Conservation (phyloP, 2,329 filamentous ascomycete species). For the Colletotrichum salicis region DNA sequence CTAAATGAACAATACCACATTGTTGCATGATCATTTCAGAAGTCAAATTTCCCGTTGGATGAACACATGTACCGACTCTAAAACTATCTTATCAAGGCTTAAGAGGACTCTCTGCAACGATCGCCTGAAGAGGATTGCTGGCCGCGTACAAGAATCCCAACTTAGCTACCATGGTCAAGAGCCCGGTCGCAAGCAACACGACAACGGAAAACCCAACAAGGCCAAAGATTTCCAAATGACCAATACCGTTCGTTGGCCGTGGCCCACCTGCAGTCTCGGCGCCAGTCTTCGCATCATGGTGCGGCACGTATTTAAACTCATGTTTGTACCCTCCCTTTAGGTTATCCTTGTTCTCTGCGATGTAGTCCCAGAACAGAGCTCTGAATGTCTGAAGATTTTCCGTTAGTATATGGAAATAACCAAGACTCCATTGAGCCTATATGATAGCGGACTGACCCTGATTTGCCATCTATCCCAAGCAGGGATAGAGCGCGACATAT, state of each 20-base stretch:
- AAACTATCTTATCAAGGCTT: not conserved
- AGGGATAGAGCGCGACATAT: not conserved
- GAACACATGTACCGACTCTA: too few species aligned
- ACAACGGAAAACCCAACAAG: not conserved
- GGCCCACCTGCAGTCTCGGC: not conserved
- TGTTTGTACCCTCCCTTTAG: not conserved
- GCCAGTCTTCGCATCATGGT: not conserved
- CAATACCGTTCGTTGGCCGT: not conserved
- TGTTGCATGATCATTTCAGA: too few species aligned
- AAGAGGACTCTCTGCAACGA: not conserved
- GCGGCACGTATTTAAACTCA: not conserved
- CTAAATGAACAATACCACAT: not conserved
- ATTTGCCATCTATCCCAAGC: not conserved
- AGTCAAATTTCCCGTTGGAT: too few species aligned
- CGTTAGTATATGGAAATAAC: not conserved
- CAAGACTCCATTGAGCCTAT: too few species aligned
- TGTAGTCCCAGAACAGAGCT: not conserved
- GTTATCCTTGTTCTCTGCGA: not conserved
- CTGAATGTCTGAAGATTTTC: not conserved
- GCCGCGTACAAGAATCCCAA: not conserved
- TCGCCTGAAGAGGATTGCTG: not conserved
- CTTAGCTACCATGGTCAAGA: not conserved
- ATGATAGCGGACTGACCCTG: not conserved
- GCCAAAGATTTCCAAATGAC: not conserved
- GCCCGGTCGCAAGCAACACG: not conserved